Evolutionary conservation across 306 rosid genomes (phyloP).

Genomic region (Canavalia ensiformis): DNA sequence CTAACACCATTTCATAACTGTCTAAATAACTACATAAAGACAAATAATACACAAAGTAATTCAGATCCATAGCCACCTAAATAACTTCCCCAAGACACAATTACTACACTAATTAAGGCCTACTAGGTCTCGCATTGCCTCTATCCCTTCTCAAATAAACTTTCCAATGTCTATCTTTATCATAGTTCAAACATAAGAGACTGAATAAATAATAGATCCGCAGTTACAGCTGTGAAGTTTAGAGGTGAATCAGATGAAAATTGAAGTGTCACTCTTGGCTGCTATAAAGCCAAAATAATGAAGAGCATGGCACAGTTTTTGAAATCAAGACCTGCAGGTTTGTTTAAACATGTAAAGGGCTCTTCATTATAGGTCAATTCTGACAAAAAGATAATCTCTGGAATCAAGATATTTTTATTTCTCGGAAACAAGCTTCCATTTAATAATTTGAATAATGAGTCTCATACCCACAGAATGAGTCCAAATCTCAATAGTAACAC

Average conservation of each 20-base stretch:
- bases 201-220: not conserved
- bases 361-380: not conserved
- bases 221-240: not conserved
- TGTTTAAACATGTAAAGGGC: not conserved
- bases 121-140: too few relatives aligned
- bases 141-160: too few relatives aligned
- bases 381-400: slow-evolving; percentile 8
- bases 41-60: too few relatives aligned
- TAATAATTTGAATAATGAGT: slow-evolving; percentile 20
- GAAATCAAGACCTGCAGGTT: not conserved
- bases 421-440: not conserved
- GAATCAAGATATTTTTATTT: not conserved
- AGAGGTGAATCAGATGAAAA: not conserved
- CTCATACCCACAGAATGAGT: slow-evolving; percentile 85
- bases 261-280: not conserved
- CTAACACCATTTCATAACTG: too few relatives aligned
- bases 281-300: not conserved
- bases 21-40: too few relatives aligned
- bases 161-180: too few relatives aligned
- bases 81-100: too few relatives aligned
- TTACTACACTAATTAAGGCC: too few relatives aligned
- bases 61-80: too few relatives aligned
- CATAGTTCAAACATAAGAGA: not conserved
- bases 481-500: slow-evolving; percentile 81
- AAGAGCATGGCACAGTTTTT: not conserved